phyloP scores from a whole-genome alignment of 352 stramenopile species.

The Phytopythium ostracodes region DNA sequence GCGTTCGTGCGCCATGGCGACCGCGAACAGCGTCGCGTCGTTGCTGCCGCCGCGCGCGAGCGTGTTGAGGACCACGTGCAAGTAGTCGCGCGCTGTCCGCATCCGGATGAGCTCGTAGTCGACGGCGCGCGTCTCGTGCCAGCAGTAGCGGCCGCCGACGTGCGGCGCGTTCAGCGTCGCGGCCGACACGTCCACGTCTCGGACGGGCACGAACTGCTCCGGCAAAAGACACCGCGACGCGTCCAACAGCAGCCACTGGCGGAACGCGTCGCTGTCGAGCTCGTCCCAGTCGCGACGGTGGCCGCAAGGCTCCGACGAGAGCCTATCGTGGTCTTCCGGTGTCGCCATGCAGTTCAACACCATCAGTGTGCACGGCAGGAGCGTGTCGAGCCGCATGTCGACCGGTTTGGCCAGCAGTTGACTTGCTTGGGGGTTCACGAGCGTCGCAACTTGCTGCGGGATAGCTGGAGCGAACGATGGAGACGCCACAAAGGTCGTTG shows the following conservation, averaged over 20 bases:
- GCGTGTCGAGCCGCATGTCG: constrained; percentile 29
- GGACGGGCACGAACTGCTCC: constrained; percentile 40
- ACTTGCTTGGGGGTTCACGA: background rate
- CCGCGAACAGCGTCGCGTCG: constrained; percentile 42
- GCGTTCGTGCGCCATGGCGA: constrained; percentile 47
- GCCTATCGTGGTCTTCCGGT: constrained; percentile 32
- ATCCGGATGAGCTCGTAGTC: constrained; percentile 34
- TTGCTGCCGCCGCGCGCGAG: constrained; percentile 24
- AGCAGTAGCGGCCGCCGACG: constrained; percentile 59
- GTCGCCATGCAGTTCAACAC: constrained; percentile 38
- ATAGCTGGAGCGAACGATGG: background rate
- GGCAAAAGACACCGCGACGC: constrained; percentile 19
- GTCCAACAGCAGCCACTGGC: constrained; percentile 32
- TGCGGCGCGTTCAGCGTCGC: constrained; percentile 53
- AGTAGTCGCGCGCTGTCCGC: constrained; percentile 48
- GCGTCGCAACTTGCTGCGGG: constrained; percentile 12
- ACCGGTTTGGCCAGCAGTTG: constrained; percentile 12
- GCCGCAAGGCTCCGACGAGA: constrained; percentile 28
- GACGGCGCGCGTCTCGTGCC: constrained; percentile 39
- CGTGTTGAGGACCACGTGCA: constrained; percentile 50
- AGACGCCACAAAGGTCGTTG: background rate
- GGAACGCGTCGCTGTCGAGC: constrained; percentile 38
- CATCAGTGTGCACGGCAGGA: constrained; percentile 49
- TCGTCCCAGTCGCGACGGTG: constrained; percentile 53
- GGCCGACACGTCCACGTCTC: constrained; percentile 42